phyloP scores from a whole-genome alignment of 768 basidiomycete species.

The Candolleomyces efflorescens region DNA sequence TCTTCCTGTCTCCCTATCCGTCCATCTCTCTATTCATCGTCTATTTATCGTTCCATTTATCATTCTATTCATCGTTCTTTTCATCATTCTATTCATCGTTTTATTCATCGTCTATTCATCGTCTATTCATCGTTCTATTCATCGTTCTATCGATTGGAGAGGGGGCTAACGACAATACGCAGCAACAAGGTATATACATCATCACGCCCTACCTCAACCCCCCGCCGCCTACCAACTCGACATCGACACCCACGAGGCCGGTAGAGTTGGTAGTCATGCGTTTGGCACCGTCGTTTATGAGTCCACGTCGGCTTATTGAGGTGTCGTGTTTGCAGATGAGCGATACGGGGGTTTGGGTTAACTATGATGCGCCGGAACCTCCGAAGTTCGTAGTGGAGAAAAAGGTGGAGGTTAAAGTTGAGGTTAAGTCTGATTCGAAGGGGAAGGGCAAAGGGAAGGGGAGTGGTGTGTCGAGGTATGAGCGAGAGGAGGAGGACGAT shows the following conservation, averaged over 20 bases:
- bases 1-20: no score
- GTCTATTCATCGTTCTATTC: no score
- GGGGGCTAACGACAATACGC: no score
- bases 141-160: no score
- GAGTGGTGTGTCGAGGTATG: no score
- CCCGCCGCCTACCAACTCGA: not conserved
- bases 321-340: constrained; percentile 56
- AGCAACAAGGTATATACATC: constrained; percentile 13
- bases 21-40: not conserved
- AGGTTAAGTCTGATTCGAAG: no score
- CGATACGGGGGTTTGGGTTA: constrained; percentile 47
- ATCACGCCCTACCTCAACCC: constrained; percentile 11
- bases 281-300: constrained; percentile 22
- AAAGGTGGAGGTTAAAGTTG: not conserved
- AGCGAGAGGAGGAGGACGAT: not conserved
- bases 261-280: constrained; percentile 7
- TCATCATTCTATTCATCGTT: no score
- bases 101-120: no score
- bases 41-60: constrained; percentile 11
- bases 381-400: not conserved
- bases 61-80: no score
- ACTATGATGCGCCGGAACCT: constrained; percentile 24
- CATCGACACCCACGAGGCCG: constrained; percentile 4
- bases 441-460: not conserved
- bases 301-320: constrained; percentile 21